These are phyloP conservation scores for Xylariaceae sp. DNA, from an alignment of 2,329 filamentous ascomycete genomes.

Conservation along the genomic window DNA sequence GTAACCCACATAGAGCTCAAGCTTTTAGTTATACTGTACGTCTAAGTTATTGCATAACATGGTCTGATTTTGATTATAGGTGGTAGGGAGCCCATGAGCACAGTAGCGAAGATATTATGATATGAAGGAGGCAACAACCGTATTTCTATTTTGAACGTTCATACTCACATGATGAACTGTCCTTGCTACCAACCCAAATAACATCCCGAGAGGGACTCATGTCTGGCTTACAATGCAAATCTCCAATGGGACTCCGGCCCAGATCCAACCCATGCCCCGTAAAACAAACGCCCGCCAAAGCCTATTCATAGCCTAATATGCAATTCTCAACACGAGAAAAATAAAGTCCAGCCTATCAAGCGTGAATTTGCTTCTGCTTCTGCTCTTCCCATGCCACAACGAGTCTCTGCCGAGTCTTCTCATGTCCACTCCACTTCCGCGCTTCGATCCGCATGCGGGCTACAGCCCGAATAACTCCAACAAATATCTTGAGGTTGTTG, in stretches of 20 bases:
- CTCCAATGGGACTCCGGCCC: background rate
- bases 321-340: background rate
- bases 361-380: conserved; percentile 8
- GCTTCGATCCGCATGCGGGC: conserved; percentile 57
- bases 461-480: conserved; percentile 57
- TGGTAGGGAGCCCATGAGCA: no score
- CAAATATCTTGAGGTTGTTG: conserved; percentile 51
- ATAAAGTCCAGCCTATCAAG: background rate
- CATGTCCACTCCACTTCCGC: conserved; percentile 57
- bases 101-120: no score
- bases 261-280: no score
- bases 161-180: no score
- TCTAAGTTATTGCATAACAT: no score
- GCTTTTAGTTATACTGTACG: no score
- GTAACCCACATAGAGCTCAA: no score
- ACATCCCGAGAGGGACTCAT: background rate
- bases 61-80: no score
- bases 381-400: conserved; percentile 52
- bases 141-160: background rate
- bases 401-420: conserved; percentile 55
- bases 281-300: background rate
- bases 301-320: no score
- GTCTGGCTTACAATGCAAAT: conserved; percentile 4
- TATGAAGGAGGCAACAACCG: background rate
- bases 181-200: no score